These are phyloP conservation scores for Mucor saturninus DNA, from an alignment of 371 early-diverging fungal genomes.

Conservation along the genomic window DNA sequence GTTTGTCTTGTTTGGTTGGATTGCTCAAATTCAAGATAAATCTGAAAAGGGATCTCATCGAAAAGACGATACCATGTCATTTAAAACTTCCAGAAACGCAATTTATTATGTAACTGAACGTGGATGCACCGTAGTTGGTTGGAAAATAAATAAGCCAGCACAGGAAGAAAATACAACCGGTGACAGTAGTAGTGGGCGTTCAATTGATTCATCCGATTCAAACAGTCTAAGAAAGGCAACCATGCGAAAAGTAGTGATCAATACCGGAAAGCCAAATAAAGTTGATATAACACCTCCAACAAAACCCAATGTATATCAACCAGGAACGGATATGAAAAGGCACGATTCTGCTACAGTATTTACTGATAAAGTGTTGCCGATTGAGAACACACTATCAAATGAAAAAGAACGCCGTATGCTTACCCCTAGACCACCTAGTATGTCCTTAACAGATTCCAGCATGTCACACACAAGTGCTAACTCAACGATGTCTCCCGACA, in stretches of 20 bases:
- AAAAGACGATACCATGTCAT: constrained; percentile 30
- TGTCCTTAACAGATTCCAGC: constrained; percentile 20
- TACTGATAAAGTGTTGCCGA: neutral
- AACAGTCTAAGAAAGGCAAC: neutral
- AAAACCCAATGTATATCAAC: neutral
- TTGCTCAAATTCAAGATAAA: constrained; percentile 57
- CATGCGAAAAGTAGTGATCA: neutral
- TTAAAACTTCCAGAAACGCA: constrained; percentile 50
- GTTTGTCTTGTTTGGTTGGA: constrained; percentile 65
- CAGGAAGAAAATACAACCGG: constrained; percentile 2
- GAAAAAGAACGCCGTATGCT: neutral
- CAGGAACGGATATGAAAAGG: neutral
- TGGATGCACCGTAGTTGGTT: constrained; percentile 60
- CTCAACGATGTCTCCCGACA: constrained; percentile 3
- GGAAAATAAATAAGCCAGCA: constrained; percentile 30
- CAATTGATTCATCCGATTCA: constrained; percentile 9
- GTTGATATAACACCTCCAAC: neutral
- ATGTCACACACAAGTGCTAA: constrained; percentile 10
- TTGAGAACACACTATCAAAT: neutral
- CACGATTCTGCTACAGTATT: constrained; percentile 19
- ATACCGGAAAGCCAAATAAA: constrained; percentile 1
- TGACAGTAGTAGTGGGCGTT: constrained; percentile 12
- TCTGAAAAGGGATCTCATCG: constrained; percentile 30
- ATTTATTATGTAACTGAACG: constrained; percentile 65
- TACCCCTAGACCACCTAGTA: constrained; percentile 18